phyloP scores from a whole-genome alignment of 768 basidiomycete species.

The Omphalotus guepiniiformis region DNA sequence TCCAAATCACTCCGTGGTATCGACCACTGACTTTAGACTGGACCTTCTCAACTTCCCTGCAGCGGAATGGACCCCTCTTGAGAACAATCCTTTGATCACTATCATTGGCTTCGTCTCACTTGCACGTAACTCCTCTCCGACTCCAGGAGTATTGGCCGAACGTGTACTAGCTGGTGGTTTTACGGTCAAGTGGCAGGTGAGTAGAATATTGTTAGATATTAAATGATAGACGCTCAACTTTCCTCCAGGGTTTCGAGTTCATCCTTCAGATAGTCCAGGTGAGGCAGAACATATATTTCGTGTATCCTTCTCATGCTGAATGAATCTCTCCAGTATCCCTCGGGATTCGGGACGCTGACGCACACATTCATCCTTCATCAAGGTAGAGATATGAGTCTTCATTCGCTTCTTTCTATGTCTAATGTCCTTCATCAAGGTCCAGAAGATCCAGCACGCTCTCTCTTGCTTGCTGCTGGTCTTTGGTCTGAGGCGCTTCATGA shows the following conservation, averaged over 20 bases:
- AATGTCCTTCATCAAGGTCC: slow-evolving; percentile 25
- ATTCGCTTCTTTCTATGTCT: background rate
- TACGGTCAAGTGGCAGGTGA: slow-evolving; percentile 54
- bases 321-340: slow-evolving; percentile 27
- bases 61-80: slow-evolving; percentile 38
- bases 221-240: background rate
- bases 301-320: background rate
- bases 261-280: slow-evolving; percentile 51
- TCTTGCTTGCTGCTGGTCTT: slow-evolving; percentile 50
- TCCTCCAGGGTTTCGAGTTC: slow-evolving; percentile 48
- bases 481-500: slow-evolving; percentile 53
- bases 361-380: slow-evolving; percentile 57
- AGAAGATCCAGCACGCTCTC: slow-evolving; percentile 44
- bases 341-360: slow-evolving; percentile 21
- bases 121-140: slow-evolving; percentile 32
- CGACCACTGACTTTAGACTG: slow-evolving; percentile 43
- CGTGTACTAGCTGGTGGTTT: slow-evolving; percentile 51
- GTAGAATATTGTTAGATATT: slow-evolving; percentile 13
- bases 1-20: slow-evolving; percentile 57
- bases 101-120: slow-evolving; percentile 46
- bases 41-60: slow-evolving; percentile 50
- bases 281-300: slow-evolving; percentile 12
- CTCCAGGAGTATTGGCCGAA: slow-evolving; percentile 53
- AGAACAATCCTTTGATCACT: slow-evolving; percentile 47
- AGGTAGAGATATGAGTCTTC: slow-evolving; percentile 27